Base-by-base conservation (phyloP, 75 land plant genomes). In the Picea sitchensis region DNA sequence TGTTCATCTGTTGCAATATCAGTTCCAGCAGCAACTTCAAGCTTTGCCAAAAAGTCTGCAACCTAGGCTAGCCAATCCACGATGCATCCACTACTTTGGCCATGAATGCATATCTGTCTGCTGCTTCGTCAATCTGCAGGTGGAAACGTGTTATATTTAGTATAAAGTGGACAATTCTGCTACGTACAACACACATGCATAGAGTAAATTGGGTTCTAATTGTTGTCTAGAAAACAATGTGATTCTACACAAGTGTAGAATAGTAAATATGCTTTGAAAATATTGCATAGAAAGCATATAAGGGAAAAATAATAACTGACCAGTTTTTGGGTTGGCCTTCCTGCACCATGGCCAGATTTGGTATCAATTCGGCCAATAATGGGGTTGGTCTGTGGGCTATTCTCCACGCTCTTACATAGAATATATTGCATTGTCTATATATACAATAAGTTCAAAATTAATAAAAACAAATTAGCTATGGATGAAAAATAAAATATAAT, bases 311-410 rank as follows among this genome's bases (percentile, higher is more conserved):
- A 13, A n/a, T 32, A 23, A 57, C 21, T 30, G 36, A 88, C 99
- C 85, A 91, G n/a, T 87, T 98, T 98, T 79, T 95, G 81, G 14
- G 98, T 95, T 64, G 99, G 94, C 23, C 91, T 88, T 18, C 99
- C 99, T 62, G 88, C 86, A 72, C 99, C 99, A 86, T 98, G 99
- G 9, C 98, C 99, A 72, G 99, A 91, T 82, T 98, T 95, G n/a
- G 91, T 77, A 17, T 98, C 99, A 54, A 98, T 92, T n/a, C 99
- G 92, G 20, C 86, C 99, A 64, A 95, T 92, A 47, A 98, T 92
- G 23, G 98, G 94, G 78, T 95, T 93, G 14, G 87, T 95, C 72
- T 98, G 99, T 5, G 88, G 90, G 65, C 89, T 93, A 23, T 86
- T 76, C 75, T 88, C 88, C 80, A 88, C 32, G 78, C 92, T 93